Base-by-base conservation (phyloP, 2,329 filamentous ascomycete genomes). In the Curvularia spicifera region DNA sequence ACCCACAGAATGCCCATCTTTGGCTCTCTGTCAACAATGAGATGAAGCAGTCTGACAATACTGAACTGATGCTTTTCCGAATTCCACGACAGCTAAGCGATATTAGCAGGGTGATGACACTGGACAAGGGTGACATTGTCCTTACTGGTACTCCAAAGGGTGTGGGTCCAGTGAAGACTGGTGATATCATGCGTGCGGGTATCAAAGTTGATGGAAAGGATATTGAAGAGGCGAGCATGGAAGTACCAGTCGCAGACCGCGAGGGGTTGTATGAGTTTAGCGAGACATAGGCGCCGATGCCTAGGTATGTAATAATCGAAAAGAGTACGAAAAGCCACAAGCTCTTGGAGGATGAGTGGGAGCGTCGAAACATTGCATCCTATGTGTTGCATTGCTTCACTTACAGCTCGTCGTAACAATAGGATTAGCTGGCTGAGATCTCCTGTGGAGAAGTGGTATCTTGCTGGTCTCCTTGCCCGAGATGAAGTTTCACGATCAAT, bases 131-230 rank as follows among this genome's bases (percentile, higher is more conserved):
- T 48, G 95, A 99, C 78, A 88, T 99, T 71, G 87, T 99, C 48
- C 81, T 99, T 68, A 99, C 95, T n/a, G 95, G 95, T 18, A 99
- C 95, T 50, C 95, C 95, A 49, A 97, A 97, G 80, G 95, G 95
- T 12, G 95, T 99, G 1, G 95, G 95, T 1, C 84, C 88, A 20
- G 93, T 97, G 1, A 86, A 88, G 59, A 87, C 91, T 1, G 95
- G 95, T 2, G 93, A 99, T 79, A 83, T 94, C 31, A 91, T 99
- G 85, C 89, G 84, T 63, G 93, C 91, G 26, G 93, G 93, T 4
- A 83, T 98, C 67, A 88, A 86, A 74, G 87, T 97, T 29, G 83
- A 84, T 56, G 93, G 93, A 37, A 88, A 89, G 81, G 92, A 96
- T 80, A 78, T 98, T 31, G 87, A 93, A 74, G 91, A 96, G 81